Evolutionary conservation across 768 basidiomycete genomes (phyloP), one percentile per base, ranked within the genome.

Genomic region (Tylopilus felleus): DNA sequence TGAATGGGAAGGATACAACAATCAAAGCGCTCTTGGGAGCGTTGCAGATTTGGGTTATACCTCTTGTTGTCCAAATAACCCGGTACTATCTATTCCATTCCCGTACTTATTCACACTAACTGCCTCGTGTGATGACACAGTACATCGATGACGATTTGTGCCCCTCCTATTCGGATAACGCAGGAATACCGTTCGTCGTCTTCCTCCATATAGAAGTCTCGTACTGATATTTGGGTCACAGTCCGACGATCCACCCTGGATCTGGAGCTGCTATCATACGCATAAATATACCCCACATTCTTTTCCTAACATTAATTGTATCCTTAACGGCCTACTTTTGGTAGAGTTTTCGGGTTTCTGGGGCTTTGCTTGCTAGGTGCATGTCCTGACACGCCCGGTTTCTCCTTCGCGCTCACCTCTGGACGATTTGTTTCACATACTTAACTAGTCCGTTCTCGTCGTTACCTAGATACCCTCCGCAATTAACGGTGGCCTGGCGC

Each of bases 21-120:
- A 85, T 53, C 64, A 77, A 16, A 72, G 80, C 14, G 87, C 88
- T 14, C 71, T 92, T 36, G 90, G 90, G 21, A 87, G 83, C 52
- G 84, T 88, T 17, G 63, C 77, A 21, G 71, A 74, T 55, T 68
- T 87, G 29, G 87, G 77, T 12, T 72, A 75, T 19, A 73, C 80
- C 49, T 86, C 76, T 5, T 92, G 90, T 64, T 93, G 90, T 69
- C 89, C 90, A 28, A 78, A 78, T 7, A 69, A 90, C 59, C 85
- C 88, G 27, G 86, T 86, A 54, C 55, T 35, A 74, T 69, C 39
- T 41, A 25, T 51, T 28, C 31, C 23, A 25, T 28, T 17, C 14
- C 31, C 14, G 33, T 14, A 33, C 17, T 0, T 36, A 22, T 53
- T 27, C 13, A 47, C 35, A 14, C 57, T 57, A 27, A 68, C 49